A percentile compares a stretch with the other conserved stretches of the same genome.
Conservation (phyloP, 129 eudicot species). For the Pseudognaphalium luteoalbum region DNA sequence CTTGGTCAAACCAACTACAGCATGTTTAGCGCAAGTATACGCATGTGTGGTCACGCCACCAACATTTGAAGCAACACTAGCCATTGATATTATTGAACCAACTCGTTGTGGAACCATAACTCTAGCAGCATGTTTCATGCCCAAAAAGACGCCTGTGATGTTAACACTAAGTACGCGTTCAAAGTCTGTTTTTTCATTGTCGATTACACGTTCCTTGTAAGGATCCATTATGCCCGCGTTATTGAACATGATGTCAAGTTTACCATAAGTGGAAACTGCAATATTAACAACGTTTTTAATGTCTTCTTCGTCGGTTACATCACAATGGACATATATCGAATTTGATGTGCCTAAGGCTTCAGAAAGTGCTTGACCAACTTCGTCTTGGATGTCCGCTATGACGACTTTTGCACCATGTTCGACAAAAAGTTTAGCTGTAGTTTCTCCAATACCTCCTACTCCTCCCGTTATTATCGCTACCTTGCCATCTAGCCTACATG, state of each 20-base stretch:
- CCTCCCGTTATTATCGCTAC: conserved; percentile 56
- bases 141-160: conserved; percentile 40
- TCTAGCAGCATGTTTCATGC: conserved; percentile 58
- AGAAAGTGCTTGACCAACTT: conserved; percentile 41
- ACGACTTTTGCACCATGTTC: conserved; percentile 58
- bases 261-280: conserved; percentile 45
- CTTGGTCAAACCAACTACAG: conserved; percentile 47
- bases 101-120: conserved; percentile 50
- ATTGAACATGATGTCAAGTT: conserved; percentile 58
- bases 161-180: conserved; percentile 37
- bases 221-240: conserved; percentile 47
- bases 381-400: conserved; percentile 58
- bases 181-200: conserved; percentile 26
- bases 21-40: conserved; percentile 48
- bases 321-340: conserved; percentile 47
- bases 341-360: conserved; percentile 39
- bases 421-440: conserved; percentile 42
- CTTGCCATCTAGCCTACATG: conserved; percentile 49
- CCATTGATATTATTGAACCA: conserved; percentile 47
- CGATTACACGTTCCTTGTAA: conserved; percentile 34
- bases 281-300: conserved; percentile 41
- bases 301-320: conserved; percentile 53
- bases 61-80: conserved; percentile 38
- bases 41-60: conserved; percentile 45
- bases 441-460: conserved; percentile 56